Percentiles rank a stretch among this genome's conserved stretches.
Evolutionary conservation across 495 filamentous ascomycete genomes (phyloP).

Genomic region (Recurvomyces mirabilis): DNA sequence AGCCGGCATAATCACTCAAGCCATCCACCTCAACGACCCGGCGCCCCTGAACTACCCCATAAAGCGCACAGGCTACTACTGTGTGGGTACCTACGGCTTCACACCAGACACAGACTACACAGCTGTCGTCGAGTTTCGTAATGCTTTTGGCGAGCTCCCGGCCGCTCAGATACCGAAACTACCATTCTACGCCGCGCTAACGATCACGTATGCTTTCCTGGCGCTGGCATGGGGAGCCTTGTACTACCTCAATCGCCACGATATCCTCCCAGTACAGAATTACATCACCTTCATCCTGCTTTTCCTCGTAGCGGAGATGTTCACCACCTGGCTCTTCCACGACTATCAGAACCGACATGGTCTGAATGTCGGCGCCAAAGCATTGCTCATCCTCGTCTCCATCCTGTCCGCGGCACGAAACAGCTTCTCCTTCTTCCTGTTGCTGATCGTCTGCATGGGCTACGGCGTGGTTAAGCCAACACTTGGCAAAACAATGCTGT

Average conservation of each 20-base stretch:
- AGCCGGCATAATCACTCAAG: slow-evolving; percentile 62
- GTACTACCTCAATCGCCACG: slow-evolving; percentile 84
- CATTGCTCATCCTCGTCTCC: slow-evolving; percentile 77
- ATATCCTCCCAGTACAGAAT: slow-evolving; percentile 97
- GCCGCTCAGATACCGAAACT: slow-evolving; percentile 93
- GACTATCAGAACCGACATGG: slow-evolving; percentile 89
- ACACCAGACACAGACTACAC: slow-evolving; percentile 48
- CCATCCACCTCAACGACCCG: slow-evolving; percentile 70
- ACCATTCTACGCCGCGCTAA: slow-evolving; percentile 91
- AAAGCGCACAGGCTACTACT: slow-evolving; percentile 89
- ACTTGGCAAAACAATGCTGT: slow-evolving; percentile 89
- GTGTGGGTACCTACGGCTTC: slow-evolving; percentile 66
- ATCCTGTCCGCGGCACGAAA: slow-evolving; percentile 88
- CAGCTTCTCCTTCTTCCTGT: slow-evolving; percentile 96
- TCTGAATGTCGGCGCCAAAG: slow-evolving; percentile 69
- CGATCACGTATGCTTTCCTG: slow-evolving; percentile 86
- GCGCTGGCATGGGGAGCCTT: slow-evolving; percentile 86
- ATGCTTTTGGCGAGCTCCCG: slow-evolving; percentile 91
- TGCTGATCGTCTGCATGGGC: slow-evolving; percentile 98
- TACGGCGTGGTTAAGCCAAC: slow-evolving; percentile 95
- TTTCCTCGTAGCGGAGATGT: slow-evolving; percentile 87
- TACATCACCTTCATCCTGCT: slow-evolving; percentile 96
- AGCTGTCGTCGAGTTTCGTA: slow-evolving; percentile 80
- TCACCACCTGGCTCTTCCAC: slow-evolving; percentile 98
- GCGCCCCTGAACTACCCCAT: slow-evolving; percentile 67